phyloP scores from a whole-genome alignment of 768 basidiomycete genomes.

The Panaeolus cyanescens region DNA sequence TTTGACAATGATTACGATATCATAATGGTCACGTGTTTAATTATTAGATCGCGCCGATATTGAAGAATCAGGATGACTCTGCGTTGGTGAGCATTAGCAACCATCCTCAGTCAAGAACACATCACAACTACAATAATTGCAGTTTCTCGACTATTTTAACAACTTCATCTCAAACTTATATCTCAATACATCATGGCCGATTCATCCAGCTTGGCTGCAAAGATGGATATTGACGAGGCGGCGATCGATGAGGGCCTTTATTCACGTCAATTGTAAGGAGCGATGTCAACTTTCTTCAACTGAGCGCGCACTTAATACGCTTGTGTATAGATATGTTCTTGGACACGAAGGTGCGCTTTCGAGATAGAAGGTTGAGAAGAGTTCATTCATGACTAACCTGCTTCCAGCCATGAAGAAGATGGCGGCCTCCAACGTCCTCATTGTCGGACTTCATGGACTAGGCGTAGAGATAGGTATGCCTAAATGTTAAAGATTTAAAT shows the following conservation, averaged over 20 bases:
- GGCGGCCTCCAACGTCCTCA: conserved; percentile 93
- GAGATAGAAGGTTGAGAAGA: not conserved
- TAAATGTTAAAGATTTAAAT: conserved; percentile 6
- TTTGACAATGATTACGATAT: not conserved
- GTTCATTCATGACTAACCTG: conserved; percentile 3
- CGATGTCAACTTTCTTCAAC: conserved; percentile 4
- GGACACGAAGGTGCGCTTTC: conserved; percentile 88
- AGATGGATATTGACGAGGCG: conserved; percentile 86
- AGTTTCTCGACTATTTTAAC: conserved; percentile 16
- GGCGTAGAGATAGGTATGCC: conserved; percentile 88
- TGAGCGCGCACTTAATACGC: not conserved
- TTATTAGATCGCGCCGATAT: conserved; percentile 19
- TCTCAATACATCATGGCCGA: conserved; percentile 34
- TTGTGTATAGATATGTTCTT: conserved; percentile 71
- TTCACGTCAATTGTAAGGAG: conserved; percentile 86
- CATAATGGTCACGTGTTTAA: conserved; percentile 17
- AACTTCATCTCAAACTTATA: not conserved
- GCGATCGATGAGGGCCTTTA: conserved; percentile 93
- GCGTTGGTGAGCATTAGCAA: not conserved
- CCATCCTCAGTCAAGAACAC: not conserved
- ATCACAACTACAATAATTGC: conserved; percentile 5
- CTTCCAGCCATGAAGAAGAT: conserved; percentile 98
- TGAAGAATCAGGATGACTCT: conserved; percentile 13
- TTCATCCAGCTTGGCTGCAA: conserved; percentile 38
- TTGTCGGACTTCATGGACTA: conserved; percentile 89